Evolutionary conservation across 805 yeast species (phyloP).

Genomic region (Ogataea methanolica): DNA sequence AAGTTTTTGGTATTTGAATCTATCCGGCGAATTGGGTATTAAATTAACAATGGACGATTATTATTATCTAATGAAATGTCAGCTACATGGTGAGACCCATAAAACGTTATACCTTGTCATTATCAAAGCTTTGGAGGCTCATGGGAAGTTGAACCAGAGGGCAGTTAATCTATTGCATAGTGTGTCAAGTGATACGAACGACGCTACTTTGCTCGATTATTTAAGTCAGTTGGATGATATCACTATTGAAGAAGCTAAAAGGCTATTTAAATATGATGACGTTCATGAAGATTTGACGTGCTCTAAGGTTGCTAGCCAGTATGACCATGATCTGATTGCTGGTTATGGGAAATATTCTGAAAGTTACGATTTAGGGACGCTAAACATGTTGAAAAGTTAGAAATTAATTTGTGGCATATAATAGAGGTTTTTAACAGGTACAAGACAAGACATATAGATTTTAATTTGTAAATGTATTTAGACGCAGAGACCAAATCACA

Average conservation of each 20-base stretch:
- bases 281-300: too few species aligned
- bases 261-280: conserved; percentile 9
- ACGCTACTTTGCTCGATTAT: conserved; percentile 7
- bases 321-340: background rate
- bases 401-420: too few species aligned
- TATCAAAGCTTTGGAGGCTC: conserved; percentile 4
- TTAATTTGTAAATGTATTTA: too few species aligned
- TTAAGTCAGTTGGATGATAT: conserved; percentile 1
- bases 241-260: conserved; percentile 1
- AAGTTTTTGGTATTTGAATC: conserved; percentile 8
- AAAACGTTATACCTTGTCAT: conserved; percentile 20
- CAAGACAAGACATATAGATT: too few species aligned
- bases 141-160: conserved; percentile 3
- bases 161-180: conserved; percentile 3
- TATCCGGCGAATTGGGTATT: conserved; percentile 5
- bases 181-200: conserved; percentile 9
- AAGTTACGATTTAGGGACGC: background rate
- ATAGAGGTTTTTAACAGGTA: too few species aligned
- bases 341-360: background rate
- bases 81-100: conserved; percentile 22
- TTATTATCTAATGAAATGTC: conserved; percentile 14
- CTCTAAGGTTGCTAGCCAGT: too few species aligned
- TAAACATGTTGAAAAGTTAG: too few species aligned
- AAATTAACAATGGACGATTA: conserved; percentile 12
- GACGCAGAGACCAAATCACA: too few species aligned